Percentiles rank a stretch among this genome's conserved stretches.
Conservation (phyloP, 495 filamentous ascomycete species). For the Lentithecium fluviatile region DNA sequence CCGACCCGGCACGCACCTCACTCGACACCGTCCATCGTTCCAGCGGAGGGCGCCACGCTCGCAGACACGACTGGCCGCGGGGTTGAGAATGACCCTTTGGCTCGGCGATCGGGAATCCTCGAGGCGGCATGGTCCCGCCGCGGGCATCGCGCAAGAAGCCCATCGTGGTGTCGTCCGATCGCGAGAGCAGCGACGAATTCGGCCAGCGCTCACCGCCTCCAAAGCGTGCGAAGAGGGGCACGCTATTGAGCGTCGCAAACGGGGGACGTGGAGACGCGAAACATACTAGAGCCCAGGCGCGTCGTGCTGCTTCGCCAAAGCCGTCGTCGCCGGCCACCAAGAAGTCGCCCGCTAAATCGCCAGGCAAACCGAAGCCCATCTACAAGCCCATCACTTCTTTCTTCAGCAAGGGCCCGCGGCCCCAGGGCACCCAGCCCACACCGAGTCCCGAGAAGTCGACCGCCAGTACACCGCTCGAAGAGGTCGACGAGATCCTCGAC, state of each 20-base stretch:
- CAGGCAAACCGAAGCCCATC: slow-evolving; percentile 30
- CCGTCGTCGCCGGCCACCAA: background rate
- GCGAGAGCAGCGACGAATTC: slow-evolving; percentile 39
- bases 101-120: slow-evolving; percentile 1
- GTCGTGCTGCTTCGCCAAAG: slow-evolving; percentile 3
- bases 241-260: slow-evolving; percentile 15
- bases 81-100: slow-evolving; percentile 25
- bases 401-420: slow-evolving; percentile 43
- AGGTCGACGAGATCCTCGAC: slow-evolving; percentile 48
- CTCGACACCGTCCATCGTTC: background rate
- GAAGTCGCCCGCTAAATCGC: slow-evolving; percentile 25
- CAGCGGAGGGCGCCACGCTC: slow-evolving; percentile 15
- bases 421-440: slow-evolving; percentile 33
- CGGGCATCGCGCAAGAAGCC: slow-evolving; percentile 51
- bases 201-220: slow-evolving; percentile 22
- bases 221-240: slow-evolving; percentile 30
- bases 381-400: slow-evolving; percentile 46
- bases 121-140: slow-evolving; percentile 44
- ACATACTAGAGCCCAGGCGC: background rate
- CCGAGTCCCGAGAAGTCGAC: slow-evolving; percentile 33
- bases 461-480: slow-evolving; percentile 29
- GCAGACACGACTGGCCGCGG: slow-evolving; percentile 10
- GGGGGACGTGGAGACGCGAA: slow-evolving; percentile 18
- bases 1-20: slow-evolving; percentile 4
- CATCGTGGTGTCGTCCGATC: slow-evolving; percentile 47